phyloP scores from a whole-genome alignment of 345 rosid species.

The Firmiana major region DNA sequence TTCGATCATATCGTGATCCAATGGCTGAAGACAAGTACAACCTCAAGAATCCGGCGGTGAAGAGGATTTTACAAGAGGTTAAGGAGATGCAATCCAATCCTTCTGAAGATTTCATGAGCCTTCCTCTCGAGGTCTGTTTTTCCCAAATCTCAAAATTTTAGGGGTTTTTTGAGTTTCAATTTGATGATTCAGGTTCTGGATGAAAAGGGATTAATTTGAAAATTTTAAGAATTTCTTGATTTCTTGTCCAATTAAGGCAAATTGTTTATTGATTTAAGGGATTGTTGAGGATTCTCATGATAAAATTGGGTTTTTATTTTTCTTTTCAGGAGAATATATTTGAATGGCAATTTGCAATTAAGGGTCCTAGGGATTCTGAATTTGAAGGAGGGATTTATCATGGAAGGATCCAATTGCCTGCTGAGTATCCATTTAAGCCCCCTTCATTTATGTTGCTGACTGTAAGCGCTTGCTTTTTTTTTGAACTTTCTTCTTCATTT shows the following conservation, averaged over 20 bases:
- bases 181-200: background rate
- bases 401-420: conserved; percentile 92
- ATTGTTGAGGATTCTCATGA: background rate
- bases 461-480: conserved; percentile 31
- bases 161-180: background rate
- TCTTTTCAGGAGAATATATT: conserved; percentile 78
- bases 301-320: background rate
- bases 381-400: conserved; percentile 98
- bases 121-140: conserved; percentile 80
- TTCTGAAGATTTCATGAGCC: conserved; percentile 95
- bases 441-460: conserved; percentile 92
- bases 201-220: background rate
- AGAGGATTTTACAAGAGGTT: conserved; percentile 96
- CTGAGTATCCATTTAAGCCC: conserved; percentile 95
- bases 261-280: background rate
- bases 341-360: conserved; percentile 97
- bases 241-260: background rate
- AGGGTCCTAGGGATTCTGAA: conserved; percentile 79
- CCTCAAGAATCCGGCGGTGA: conserved; percentile 85
- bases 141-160: background rate
- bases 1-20: conserved; percentile 10
- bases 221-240: background rate
- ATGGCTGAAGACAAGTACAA: conserved; percentile 91
- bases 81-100: conserved; percentile 99
- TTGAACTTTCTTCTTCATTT: background rate